These are phyloP conservation scores for Blepharisma stoltei DNA, from an alignment of 73 alveolate species.

Conservation along the genomic window DNA sequence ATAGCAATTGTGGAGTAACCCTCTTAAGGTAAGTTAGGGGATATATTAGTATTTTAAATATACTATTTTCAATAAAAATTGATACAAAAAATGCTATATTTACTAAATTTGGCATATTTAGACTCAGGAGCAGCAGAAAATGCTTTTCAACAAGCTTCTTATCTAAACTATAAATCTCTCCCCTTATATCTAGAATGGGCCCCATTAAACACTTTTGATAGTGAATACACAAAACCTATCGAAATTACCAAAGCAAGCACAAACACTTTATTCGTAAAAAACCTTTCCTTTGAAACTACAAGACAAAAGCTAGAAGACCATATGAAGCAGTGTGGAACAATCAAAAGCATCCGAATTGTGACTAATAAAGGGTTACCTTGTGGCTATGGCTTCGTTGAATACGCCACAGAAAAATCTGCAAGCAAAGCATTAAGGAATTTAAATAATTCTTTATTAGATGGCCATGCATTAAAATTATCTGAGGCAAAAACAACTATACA, in stretches of 20 bases:
- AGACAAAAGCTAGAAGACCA: conserved; percentile 72
- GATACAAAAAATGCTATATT: too few relatives aligned
- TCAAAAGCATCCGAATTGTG: conserved; percentile 78
- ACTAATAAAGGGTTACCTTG: conserved; percentile 75
- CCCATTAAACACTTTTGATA: conserved; percentile 66
- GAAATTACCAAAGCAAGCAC: conserved; percentile 57
- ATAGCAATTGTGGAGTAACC: conserved; percentile 88
- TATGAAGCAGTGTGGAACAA: conserved; percentile 65
- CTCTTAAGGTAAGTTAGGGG: too few relatives aligned
- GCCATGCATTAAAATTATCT: conserved; percentile 83
- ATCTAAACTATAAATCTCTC: conserved; percentile 52
- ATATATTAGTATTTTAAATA: too few relatives aligned
- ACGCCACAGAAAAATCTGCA: conserved; percentile 74
- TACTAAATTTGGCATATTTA: too few relatives aligned
- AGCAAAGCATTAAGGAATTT: conserved; percentile 83
- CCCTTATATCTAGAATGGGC: conserved; percentile 86
- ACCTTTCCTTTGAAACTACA: conserved; percentile 79
- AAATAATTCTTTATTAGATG: conserved; percentile 79
- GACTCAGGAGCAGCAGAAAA: conserved; percentile 78
- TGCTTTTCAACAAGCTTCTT: conserved; percentile 85
- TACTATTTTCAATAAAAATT: too few relatives aligned
- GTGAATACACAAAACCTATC: conserved; percentile 45
- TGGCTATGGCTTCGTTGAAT: conserved; percentile 97
- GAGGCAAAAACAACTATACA: conserved; percentile 54
- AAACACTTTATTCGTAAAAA: conserved; percentile 85